These are phyloP conservation scores for Paramarasmius palmivorus DNA, from an alignment of 1,284 basidiomycete species.

Conservation along the genomic window DNA sequence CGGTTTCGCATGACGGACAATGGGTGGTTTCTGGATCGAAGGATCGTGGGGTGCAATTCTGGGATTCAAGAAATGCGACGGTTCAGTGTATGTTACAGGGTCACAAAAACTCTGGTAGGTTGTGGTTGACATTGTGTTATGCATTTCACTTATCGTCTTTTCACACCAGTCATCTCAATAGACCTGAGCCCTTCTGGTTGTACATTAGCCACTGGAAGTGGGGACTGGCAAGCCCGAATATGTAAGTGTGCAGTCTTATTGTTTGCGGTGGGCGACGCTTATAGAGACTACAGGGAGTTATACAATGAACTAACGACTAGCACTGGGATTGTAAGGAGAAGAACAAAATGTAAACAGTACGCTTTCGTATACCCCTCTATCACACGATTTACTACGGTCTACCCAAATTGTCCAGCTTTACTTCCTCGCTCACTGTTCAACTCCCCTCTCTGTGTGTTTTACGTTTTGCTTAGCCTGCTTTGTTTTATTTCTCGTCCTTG, in stretches of 20 bases:
- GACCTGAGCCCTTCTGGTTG: constrained; percentile 77
- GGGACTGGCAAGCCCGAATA: constrained; percentile 83
- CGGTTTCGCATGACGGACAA: constrained; percentile 81
- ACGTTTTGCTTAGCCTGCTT: too few relatives aligned
- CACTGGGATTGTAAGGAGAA: too few relatives aligned
- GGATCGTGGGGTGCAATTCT: constrained; percentile 88
- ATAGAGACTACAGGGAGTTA: constrained; percentile 13
- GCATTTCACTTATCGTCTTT: constrained; percentile 4
- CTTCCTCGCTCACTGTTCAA: too few relatives aligned
- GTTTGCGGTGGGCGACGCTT: background rate
- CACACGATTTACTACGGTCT: too few relatives aligned
- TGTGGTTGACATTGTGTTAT: background rate
- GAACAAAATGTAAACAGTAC: too few relatives aligned
- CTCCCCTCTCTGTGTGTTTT: too few relatives aligned
- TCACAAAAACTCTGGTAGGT: constrained; percentile 81
- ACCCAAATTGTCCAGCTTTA: too few relatives aligned
- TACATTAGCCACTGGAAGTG: constrained; percentile 83
- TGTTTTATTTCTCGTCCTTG: too few relatives aligned
- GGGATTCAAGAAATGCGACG: constrained; percentile 76
- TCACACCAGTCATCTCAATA: constrained; percentile 74
- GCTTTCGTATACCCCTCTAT: too few relatives aligned
- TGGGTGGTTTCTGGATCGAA: constrained; percentile 93
- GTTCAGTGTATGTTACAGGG: constrained; percentile 87
- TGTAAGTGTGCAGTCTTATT: constrained; percentile 46
- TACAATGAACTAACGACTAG: background rate